Base-by-base conservation (phyloP, 257 asterid genomes). In the Nicotiana noctiflora region DNA sequence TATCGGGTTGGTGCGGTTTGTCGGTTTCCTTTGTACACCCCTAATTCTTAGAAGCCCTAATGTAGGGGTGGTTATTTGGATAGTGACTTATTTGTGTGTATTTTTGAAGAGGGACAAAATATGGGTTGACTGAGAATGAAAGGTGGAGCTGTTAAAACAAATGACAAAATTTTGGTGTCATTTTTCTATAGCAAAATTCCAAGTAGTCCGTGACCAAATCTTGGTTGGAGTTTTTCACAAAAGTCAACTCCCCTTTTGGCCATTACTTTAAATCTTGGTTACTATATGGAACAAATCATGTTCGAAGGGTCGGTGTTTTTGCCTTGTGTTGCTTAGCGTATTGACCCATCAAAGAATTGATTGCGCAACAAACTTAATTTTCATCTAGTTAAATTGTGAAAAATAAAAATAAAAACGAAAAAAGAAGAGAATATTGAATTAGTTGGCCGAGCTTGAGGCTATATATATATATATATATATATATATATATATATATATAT, bases 191-290 rank as follows among this genome's bases (percentile, higher is more conserved):
- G 61, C 23, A 72, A 72, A 72, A 72, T 23, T 46, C 78, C 78
- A 72, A 68, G 46, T 62, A 75, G 70, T 18, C 79, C 52, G 82
- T 81, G 88, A 89, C 88, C 92, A 84, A 88, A 88, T 81, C 84
- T 75, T 81, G 79, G 13, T 86, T 40, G 92, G 87, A 84, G 21
- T 80, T 81, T 55, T 85, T 77, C 34, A 51, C 80, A 74, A 87
- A 91, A 90, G 97, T 92, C 94, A 92, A 90, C 90, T 40, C 81
- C 84, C 65, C 49, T 37, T 81, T 32, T 31, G 60, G 66, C 78
- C 44, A 72, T 72, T 72, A 29, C 8, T 23, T 72, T 46, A 14
- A 21, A 21, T 46, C 51, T 72, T 72, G 61, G 61, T 72, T 4
- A 21, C 56, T 12, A 0, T 40, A 68, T 72, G 10, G 60, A 46